phyloP scores from a whole-genome alignment of 2,329 filamentous ascomycete species.

The Huntiella abstrusa region DNA sequence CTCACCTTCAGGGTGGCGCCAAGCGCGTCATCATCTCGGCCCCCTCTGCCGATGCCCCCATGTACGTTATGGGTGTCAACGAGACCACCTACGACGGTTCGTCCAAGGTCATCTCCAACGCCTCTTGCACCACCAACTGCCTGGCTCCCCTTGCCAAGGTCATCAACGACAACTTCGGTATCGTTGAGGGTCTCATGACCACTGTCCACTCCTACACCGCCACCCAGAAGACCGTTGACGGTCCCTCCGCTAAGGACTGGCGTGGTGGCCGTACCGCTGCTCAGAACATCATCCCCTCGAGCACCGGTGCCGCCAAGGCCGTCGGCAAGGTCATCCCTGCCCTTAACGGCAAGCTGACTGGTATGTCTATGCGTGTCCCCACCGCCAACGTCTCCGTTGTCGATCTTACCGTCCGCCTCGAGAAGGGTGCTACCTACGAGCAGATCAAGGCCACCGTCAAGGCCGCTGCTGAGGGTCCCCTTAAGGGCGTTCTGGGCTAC shows the following conservation, averaged over 20 bases:
- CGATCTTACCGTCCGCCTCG: constrained; percentile 81
- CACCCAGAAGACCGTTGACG: constrained; percentile 98
- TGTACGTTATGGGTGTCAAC: constrained; percentile 99
- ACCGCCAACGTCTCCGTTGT: constrained; percentile 98
- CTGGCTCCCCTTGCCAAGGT: constrained; percentile 98
- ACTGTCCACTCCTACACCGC: constrained; percentile 99
- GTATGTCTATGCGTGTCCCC: constrained; percentile 98
- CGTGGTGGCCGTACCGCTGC: constrained; percentile 96
- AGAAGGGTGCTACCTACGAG: constrained; percentile 77
- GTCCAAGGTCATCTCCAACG: constrained; percentile 92
- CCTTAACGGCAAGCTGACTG: constrained; percentile 98
- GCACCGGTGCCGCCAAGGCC: constrained; percentile 98
- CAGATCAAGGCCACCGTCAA: constrained; percentile 87
- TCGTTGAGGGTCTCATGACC: constrained; percentile 98
- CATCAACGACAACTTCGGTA: constrained; percentile 93
- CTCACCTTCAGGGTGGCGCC: constrained; percentile 88
- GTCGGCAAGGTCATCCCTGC: constrained; percentile 98
- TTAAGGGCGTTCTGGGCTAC: constrained; percentile 88
- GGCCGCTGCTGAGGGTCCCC: constrained; percentile 61
- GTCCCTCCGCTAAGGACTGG: constrained; percentile 97
- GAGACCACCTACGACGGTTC: constrained; percentile 80
- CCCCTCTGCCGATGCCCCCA: constrained; percentile 86
- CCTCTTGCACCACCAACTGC: constrained; percentile 99
- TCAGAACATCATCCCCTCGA: constrained; percentile 98
- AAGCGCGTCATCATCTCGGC: constrained; percentile 96